A percentile compares a stretch with the other conserved stretches of the same genome.
Evolutionary conservation across 208 protist species (phyloP).

Genomic region (Wallacemonas sp.): DNA sequence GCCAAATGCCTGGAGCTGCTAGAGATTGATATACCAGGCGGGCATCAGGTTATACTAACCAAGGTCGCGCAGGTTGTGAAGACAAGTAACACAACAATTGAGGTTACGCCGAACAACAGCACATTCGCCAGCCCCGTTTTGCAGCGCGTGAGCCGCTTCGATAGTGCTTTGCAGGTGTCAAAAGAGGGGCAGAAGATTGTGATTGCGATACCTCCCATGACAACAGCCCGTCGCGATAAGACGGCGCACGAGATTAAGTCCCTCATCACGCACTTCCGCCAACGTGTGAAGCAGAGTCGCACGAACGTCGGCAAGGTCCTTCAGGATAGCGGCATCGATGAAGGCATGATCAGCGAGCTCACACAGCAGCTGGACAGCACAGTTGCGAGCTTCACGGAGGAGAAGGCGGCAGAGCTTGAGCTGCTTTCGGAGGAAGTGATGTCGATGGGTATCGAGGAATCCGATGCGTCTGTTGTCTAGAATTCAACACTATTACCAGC

Average conservation of each 20-base stretch:
- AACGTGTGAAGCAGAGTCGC: slow-evolving; percentile 59
- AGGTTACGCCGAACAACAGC: slow-evolving; percentile 57
- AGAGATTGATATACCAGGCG: slow-evolving; percentile 66
- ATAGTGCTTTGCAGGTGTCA: slow-evolving; percentile 62
- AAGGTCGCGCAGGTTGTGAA: slow-evolving; percentile 83
- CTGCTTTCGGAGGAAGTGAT: slow-evolving; percentile 73
- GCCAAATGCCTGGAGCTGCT: slow-evolving; percentile 83
- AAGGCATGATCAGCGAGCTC: slow-evolving; percentile 58
- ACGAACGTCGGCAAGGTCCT: slow-evolving; percentile 61
- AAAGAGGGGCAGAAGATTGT: slow-evolving; percentile 76
- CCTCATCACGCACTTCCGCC: slow-evolving; percentile 44
- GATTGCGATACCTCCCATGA: slow-evolving; percentile 69
- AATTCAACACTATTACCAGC: no score
- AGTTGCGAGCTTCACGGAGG: slow-evolving; percentile 62
- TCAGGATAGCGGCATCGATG: slow-evolving; percentile 66
- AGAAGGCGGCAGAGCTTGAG: slow-evolving; percentile 75
- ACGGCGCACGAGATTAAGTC: slow-evolving; percentile 53
- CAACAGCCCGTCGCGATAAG: slow-evolving; percentile 68
- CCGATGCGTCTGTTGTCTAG: slow-evolving; percentile 31
- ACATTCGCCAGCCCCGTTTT: slow-evolving; percentile 58
- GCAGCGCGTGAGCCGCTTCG: slow-evolving; percentile 75
- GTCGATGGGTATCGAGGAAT: slow-evolving; percentile 83
- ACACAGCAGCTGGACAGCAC: slow-evolving; percentile 51
- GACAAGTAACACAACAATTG: slow-evolving; percentile 54
- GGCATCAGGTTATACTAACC: slow-evolving; percentile 59